Base-by-base conservation (phyloP, 768 basidiomycete genomes). In the Termitomyces sp. region DNA sequence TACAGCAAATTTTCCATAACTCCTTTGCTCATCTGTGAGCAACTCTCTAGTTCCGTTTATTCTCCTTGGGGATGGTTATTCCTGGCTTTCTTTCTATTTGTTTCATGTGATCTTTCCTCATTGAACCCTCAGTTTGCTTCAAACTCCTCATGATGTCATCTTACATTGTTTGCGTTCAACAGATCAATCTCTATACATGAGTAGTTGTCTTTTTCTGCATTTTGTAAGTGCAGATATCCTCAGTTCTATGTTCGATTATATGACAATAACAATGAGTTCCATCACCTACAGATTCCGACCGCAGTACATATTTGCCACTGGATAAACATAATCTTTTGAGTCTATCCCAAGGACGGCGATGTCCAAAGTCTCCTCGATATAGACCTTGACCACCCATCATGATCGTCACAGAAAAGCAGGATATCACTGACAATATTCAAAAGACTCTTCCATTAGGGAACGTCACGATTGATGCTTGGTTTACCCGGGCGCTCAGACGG, bases 1-100 rank as follows among this genome's bases (percentile, higher is more conserved):
- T n/a, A n/a, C n/a, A n/a, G n/a, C 60, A 22, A 54, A 50, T 25
- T 39, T 60, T 38, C 60, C 60, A 15, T 52, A 59, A 54, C n/a
- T 59, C 5, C 22, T 61, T 6, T 54, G 47, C 13, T 44, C 29
- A 12, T 56, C 60, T 32, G 16, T 51, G 47, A 53, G 29, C 20
- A 50, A 45, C 41, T 48, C 56, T 7, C 38, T 20, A n/a, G 41
- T 44, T n/a, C 38, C 58, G 16, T 56, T 58, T 29, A 27, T 58
- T 44, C 56, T 60, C 20, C 47, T 49, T 40, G 52, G n/a, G 32
- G 20, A 48, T 47, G 53, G 58, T 56, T 3, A 15, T 56, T 48
- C 3, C 31, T 18, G 11, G 23, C 12, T 16, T 18, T 23, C 20
- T 35, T 10, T 20, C 18, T 16, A n/a, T 27, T 13, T 18, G 22